Percentiles rank a stretch among this genome's conserved stretches.
These are phyloP conservation scores for Salix udensis DNA, from an alignment of 345 rosid species.

Conservation along the genomic window DNA sequence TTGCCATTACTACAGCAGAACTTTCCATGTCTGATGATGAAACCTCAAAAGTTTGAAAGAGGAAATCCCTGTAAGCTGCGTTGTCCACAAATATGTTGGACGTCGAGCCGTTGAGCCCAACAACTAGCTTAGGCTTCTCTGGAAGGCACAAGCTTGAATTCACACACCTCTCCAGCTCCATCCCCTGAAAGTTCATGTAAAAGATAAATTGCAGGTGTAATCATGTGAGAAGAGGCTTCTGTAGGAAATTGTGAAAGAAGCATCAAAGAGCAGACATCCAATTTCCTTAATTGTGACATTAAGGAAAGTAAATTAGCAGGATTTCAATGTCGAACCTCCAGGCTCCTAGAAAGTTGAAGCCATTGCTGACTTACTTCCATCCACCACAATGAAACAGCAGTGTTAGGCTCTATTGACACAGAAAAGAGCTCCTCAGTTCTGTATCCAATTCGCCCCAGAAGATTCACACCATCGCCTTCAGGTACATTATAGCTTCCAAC, in stretches of 20 bases:
- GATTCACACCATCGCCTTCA: conserved; percentile 26
- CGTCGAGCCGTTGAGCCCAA: conserved; percentile 41
- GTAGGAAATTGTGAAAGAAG: too few relatives aligned
- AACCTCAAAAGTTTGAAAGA: conserved; percentile 32
- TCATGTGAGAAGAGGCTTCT: too few relatives aligned
- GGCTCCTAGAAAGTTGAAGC: conserved; percentile 43
- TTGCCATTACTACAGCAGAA: conserved; percentile 47
- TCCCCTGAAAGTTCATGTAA: conserved; percentile 21
- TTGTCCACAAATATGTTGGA: conserved; percentile 51
- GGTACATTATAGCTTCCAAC: conserved; percentile 38
- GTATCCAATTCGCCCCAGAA: conserved; percentile 38
- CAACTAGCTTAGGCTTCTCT: conserved; percentile 41
- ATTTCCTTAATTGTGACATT: not conserved
- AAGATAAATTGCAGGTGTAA: not conserved
- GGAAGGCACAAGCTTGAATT: conserved; percentile 47
- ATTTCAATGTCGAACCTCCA: conserved; percentile 32
- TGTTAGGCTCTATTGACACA: conserved; percentile 20
- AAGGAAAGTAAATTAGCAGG: not conserved
- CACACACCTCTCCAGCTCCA: conserved; percentile 40
- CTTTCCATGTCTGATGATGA: conserved; percentile 55
- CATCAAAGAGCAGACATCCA: too few relatives aligned
- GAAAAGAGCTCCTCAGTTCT: conserved; percentile 36
- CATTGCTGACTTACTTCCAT: conserved; percentile 32
- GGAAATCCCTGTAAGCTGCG: conserved; percentile 46
- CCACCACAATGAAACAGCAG: conserved; percentile 34